Evolutionary conservation across 805 yeast genomes (phyloP).

Genomic region (Yamadazyma insecticola): DNA sequence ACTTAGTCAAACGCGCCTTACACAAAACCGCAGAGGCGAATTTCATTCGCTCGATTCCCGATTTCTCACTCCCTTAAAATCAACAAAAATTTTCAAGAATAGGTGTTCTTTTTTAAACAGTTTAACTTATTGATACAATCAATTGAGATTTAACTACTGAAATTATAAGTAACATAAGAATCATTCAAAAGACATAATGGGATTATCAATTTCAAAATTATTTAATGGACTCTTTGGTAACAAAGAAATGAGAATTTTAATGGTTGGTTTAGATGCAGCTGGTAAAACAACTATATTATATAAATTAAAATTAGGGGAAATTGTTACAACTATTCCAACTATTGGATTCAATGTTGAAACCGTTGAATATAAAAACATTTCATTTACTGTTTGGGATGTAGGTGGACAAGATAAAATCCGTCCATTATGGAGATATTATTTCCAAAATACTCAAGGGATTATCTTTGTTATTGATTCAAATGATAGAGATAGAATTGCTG

Average conservation of each 20-base stretch:
- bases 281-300: conserved; percentile 97
- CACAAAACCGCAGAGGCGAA: no score
- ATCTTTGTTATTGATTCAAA: conserved; percentile 96
- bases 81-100: no score
- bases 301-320: conserved; percentile 92
- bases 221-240: conserved; percentile 94
- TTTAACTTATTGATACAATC: neutral
- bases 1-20: no score
- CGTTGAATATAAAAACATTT: conserved; percentile 93
- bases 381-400: conserved; percentile 98
- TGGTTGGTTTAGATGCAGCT: conserved; percentile 98
- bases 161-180: no score
- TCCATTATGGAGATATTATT: conserved; percentile 98
- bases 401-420: conserved; percentile 99
- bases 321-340: conserved; percentile 94
- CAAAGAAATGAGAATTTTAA: conserved; percentile 95
- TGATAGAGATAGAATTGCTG: conserved; percentile 96
- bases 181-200: conserved; percentile 58
- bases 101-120: neutral
- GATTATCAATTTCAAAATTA: conserved; percentile 90
- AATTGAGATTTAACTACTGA: no score
- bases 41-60: no score
- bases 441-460: conserved; percentile 98
- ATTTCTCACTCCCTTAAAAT: no score
- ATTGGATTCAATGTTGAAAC: conserved; percentile 98